Evolutionary conservation across 1,139 yeast species (phyloP), one percentile per base, ranked within the genome.

Genomic region (Cylindricascospora bacillispora): DNA sequence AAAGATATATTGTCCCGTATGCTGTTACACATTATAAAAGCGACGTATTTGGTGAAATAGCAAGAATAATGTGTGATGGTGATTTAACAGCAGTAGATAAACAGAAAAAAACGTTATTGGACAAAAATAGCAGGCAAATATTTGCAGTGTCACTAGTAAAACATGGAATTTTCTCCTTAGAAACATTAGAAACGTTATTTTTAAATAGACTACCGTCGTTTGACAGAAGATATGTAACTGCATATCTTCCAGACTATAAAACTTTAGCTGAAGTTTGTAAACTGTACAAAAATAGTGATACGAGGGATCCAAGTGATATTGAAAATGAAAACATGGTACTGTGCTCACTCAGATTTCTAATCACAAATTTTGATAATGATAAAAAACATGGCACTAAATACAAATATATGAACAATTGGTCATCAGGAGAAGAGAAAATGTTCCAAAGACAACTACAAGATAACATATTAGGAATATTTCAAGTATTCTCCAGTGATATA

Each of bases 401-500:
- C 27, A 49, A 45, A 29, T 36, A 41, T 22, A 26, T 40, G 3
- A 22, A 35, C 9, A 42, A 44, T n/a, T 52, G 57, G 57, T 31
- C 40, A 4, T 27, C 27, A 1, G 37, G 41, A 1, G 45, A 48
- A 16, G 55, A 51, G 24, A 38, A 39, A 7, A 26, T 36, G 3
- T 47, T 62, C 28, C 48, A 47, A 21, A 40, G 29, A 3, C 62
- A 57, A 30, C 54, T 77, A 14, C 67, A 67, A 16, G 70, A 67
- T 25, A 69, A 76, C 47, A 73, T 85, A 3, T 60, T 86, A 25
- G 93, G 92, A 35, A 63, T 89, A 19, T 77, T 83, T 2, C 93
- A 77, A 36, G 67, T 71, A 27, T 80, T 86, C 41, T 77, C 93
- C 6, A 85, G 80, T 37, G 73, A 76, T 18, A 73, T 86, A 18